Conservation (phyloP, 495 filamentous ascomycete species). For the Tirmania nivea region DNA sequence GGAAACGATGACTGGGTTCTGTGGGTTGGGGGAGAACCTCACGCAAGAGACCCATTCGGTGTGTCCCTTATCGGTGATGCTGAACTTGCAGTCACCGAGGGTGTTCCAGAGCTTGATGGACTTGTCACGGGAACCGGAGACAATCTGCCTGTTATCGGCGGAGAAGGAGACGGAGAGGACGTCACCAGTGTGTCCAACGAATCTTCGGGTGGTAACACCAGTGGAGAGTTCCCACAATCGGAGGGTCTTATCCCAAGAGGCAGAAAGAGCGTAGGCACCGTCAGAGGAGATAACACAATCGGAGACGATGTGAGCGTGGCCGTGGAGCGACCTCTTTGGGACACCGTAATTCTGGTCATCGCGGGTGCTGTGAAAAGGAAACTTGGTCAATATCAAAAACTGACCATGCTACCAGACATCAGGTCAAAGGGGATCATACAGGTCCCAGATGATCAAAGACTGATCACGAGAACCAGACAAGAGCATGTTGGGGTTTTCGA, state of each 20-base stretch:
- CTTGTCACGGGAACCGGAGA: conserved; percentile 91
- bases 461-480: conserved; percentile 94
- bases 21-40: conserved; percentile 97
- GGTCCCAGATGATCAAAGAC: conserved; percentile 99
- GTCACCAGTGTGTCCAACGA: conserved; percentile 98
- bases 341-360: conserved; percentile 82
- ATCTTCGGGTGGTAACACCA: conserved; percentile 86
- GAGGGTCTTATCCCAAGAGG: conserved; percentile 99
- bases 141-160: conserved; percentile 99
- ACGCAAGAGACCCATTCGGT: conserved; percentile 99
- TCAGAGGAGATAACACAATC: conserved; percentile 99
- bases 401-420: not conserved
- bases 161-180: conserved; percentile 99
- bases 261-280: conserved; percentile 95
- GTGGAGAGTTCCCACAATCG: conserved; percentile 97
- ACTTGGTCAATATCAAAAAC: not conserved
- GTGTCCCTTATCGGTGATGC: conserved; percentile 99
- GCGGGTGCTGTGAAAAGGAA: conserved; percentile 36
- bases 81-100: conserved; percentile 99
- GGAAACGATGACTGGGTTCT: conserved; percentile 99
- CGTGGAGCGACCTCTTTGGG: conserved; percentile 94
- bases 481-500: conserved; percentile 99
- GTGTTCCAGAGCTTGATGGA: conserved; percentile 99
- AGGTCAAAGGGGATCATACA: conserved; percentile 21
- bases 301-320: conserved; percentile 99